Evolutionary conservation across 31 red algal genomes (phyloP), one percentile per base, ranked within the genome.

Genomic region (Bonnemaisonia californica): DNA sequence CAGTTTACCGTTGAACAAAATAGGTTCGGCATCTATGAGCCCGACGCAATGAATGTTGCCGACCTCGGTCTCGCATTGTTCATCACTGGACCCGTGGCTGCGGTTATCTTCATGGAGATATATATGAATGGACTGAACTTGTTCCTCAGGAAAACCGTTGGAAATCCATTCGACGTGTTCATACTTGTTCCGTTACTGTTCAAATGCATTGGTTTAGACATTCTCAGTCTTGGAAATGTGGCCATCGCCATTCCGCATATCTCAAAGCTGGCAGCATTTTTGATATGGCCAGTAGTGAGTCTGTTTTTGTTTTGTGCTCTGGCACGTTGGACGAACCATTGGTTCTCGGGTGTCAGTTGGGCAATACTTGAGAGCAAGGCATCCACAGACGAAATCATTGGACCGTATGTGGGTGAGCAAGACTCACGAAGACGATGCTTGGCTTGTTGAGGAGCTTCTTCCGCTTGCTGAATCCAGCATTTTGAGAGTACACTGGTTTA

Each of bases 371-470:
- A 80, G 75, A 47, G 67, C 89, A 40, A 64, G 74, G 68, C 89
- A 92, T 39, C 47, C 72, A 38, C 75, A 68, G 21, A 92, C 82
- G 21, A 86, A 87, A 41, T 80, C 85, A 21, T 41, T 89, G 1
- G 85, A 89, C 51, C 69, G 69, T 75, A 82, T 93, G 24, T 93
- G 90, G 82, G 83, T 87, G 65, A 82, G 69, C 69, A 82, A 74
- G 69, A 93, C 90, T 23, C 83, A 86, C 41, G 60, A 81, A 41
- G 90, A 93, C 42, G 90, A 93, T 69, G 57, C 35, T 5, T 93
- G 90, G 90, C 69, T 93, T 13, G 77, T 93, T 37, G 82, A 93
- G 30, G 90, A 93, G 69, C 56, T 93, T 22, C 61, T 93, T 19
- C 90, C 90, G 27, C 74, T 93, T 48, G 69, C 82, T 33, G 77